Conservation (phyloP, 768 basidiomycete genomes). For the Rubroboletus pulcherrimus region DNA sequence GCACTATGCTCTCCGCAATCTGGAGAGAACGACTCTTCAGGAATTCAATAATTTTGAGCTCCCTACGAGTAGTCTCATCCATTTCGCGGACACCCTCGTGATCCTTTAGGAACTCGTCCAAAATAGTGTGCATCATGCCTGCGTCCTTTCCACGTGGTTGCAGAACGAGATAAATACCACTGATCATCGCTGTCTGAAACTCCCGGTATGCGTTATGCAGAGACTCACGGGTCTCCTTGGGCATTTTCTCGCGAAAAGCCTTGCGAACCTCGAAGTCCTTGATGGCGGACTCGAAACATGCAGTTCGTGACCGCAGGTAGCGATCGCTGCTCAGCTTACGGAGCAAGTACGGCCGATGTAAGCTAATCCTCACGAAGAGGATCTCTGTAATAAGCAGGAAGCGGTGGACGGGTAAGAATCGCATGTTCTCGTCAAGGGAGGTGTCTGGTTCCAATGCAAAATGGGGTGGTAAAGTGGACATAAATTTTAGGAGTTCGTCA, state of each 20-base stretch:
- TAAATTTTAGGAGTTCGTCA: slow-evolving; percentile 77
- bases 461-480: slow-evolving; percentile 72
- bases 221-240: slow-evolving; percentile 63
- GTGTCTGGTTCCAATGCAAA: slow-evolving; percentile 74
- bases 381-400: slow-evolving; percentile 90
- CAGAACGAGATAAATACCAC: slow-evolving; percentile 80
- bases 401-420: slow-evolving; percentile 76
- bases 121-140: slow-evolving; percentile 68
- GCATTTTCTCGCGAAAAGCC: slow-evolving; percentile 57
- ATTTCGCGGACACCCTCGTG: slow-evolving; percentile 50
- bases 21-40: slow-evolving; percentile 66
- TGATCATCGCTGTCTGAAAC: slow-evolving; percentile 88
- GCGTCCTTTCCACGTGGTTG: slow-evolving; percentile 71
- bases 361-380: slow-evolving; percentile 76
- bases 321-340: slow-evolving; percentile 71
- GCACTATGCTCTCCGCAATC: slow-evolving; percentile 34
- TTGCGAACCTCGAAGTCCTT: slow-evolving; percentile 80
- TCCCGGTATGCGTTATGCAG: slow-evolving; percentile 81
- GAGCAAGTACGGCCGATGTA: slow-evolving; percentile 86
- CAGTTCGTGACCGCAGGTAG: slow-evolving; percentile 74
- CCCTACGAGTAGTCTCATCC: slow-evolving; percentile 79
- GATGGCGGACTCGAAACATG: slow-evolving; percentile 89
- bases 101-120: slow-evolving; percentile 74
- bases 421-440: slow-evolving; percentile 62
- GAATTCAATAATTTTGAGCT: slow-evolving; percentile 83